phyloP scores from a whole-genome alignment of 441 rosid genomes.

The Pelargonium australe region DNA sequence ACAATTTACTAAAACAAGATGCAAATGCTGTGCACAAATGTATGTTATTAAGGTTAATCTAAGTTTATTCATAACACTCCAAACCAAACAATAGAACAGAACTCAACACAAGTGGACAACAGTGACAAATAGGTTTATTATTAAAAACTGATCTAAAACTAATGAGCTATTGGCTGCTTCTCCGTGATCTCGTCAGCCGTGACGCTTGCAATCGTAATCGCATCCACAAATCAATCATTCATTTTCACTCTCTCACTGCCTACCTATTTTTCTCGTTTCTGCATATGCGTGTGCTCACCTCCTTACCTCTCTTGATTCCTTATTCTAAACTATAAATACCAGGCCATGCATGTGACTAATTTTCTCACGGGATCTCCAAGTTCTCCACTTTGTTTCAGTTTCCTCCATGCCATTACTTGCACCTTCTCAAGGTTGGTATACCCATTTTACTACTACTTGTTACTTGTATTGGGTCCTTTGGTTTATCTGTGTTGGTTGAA shows the following conservation, averaged over 20 bases:
- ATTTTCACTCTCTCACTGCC: neutral
- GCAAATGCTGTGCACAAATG: too few relatives aligned
- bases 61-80: too few relatives aligned
- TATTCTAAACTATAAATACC: neutral
- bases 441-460: neutral
- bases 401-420: neutral
- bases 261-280: neutral
- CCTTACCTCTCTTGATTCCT: neutral
- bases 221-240: neutral
- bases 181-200: conserved; percentile 6
- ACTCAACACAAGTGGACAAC: too few relatives aligned
- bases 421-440: neutral
- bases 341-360: neutral
- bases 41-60: too few relatives aligned
- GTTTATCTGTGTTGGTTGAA: neutral
- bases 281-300: neutral
- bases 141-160: too few relatives aligned
- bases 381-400: neutral
- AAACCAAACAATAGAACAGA: too few relatives aligned
- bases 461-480: neutral
- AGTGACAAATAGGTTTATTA: too few relatives aligned
- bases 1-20: too few relatives aligned
- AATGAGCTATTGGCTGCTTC: neutral
- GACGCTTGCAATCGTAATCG: conserved; percentile 2
- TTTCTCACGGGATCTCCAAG: neutral